phyloP scores from a whole-genome alignment of 2,329 filamentous ascomycete genomes.

The Blastomyces gilchristii region DNA sequence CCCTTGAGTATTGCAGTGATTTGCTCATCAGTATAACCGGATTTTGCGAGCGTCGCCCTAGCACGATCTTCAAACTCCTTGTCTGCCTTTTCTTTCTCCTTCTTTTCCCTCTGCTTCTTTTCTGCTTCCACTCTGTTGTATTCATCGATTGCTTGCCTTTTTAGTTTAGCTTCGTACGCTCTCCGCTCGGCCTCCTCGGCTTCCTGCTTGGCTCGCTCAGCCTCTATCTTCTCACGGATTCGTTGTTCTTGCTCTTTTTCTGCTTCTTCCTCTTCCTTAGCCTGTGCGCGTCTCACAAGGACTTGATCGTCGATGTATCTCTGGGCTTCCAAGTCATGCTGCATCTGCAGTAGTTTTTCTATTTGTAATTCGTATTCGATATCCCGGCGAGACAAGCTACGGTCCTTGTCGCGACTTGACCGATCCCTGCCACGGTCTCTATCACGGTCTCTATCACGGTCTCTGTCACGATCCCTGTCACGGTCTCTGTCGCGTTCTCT shows the following conservation, averaged over 20 bases:
- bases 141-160: constrained; percentile 43
- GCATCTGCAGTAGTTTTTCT: constrained; percentile 24
- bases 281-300: constrained; percentile 9
- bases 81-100: constrained; percentile 42
- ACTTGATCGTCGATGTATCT: constrained; percentile 17
- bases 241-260: constrained; percentile 42
- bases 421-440: no score
- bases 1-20: constrained; percentile 32
- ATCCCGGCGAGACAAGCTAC: constrained; percentile 11
- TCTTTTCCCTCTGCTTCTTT: constrained; percentile 39
- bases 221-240: constrained; percentile 27
- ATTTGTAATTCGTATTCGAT: constrained; percentile 27
- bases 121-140: constrained; percentile 44
- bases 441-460: neutral
- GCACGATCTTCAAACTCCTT: constrained; percentile 39
- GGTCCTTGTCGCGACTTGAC: constrained; percentile 2
- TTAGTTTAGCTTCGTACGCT: constrained; percentile 32
- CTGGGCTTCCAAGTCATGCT: constrained; percentile 20
- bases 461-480: neutral
- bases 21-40: constrained; percentile 32
- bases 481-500: constrained; percentile 32
- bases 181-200: constrained; percentile 28
- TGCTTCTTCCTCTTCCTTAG: constrained; percentile 20
- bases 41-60: constrained; percentile 27
- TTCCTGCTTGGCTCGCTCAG: constrained; percentile 22